Evolutionary conservation across 768 basidiomycete genomes (phyloP), one percentile per base, ranked within the genome.

Genomic region (Podaxis mareebaensis): DNA sequence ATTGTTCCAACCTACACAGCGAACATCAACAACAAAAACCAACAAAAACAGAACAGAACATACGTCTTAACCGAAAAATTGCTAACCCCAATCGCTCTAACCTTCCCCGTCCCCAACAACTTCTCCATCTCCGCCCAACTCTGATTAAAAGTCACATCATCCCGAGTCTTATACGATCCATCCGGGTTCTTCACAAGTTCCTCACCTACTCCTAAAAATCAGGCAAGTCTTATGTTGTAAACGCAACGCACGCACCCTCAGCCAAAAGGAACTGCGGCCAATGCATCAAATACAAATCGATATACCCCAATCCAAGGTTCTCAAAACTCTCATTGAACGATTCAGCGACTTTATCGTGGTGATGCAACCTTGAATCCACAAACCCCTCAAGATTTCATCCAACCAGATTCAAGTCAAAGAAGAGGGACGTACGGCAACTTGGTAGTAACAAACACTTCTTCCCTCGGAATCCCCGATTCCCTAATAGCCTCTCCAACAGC

Each of bases 51-150:
- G 22, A 13, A 4, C 38, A 1, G 20, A 6, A 70, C 78, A 17
- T 60, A 85, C 83, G 77, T 85, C 67, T 85, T 83, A 61, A 85
- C 73, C 4, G 83, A 84, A 67, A 86, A 87, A 70, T 88, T 88
- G 70, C 83, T 83, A 52, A 88, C 83, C 0, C 85, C 85, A 64
- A 86, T 83, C 1, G 83, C 80, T 58, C 71, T 79, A 11, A 77
- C 82, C 66, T 79, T 81, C 0, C 82, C 82, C 13, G 76, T 78
- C 28, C 74, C 75, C 36, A 81, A 73, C 11, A 85, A 66, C 54
- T 81, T 79, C 71, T 86, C 85, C 66, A 86, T 75, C 49, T 79
- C 77, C 0, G 78, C 78, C 83, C 84, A 85, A 0, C 78, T 74
- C 33, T 85, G 74, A 48, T 76, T 78, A 68, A 81, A 79, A 1